Evolutionary conservation across 768 basidiomycete genomes (phyloP).

Genomic region (Boletellus sp.): DNA sequence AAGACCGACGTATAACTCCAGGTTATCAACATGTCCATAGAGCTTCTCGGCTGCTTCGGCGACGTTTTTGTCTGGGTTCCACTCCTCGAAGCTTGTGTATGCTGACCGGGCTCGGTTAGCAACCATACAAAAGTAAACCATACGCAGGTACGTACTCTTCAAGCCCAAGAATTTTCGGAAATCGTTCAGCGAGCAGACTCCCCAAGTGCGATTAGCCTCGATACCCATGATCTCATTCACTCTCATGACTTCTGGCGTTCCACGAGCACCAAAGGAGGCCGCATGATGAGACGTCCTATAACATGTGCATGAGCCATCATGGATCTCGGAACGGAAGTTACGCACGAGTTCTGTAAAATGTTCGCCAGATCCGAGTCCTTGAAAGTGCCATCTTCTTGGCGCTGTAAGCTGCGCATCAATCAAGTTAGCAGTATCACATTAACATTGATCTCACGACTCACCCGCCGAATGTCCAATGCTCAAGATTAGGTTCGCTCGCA

Average conservation of each 20-base stretch:
- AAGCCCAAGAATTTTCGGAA: slow-evolving; percentile 80
- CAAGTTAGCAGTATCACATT: slow-evolving; percentile 1
- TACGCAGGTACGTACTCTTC: slow-evolving; percentile 47
- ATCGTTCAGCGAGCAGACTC: slow-evolving; percentile 79
- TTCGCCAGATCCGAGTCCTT: slow-evolving; percentile 68
- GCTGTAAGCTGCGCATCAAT: slow-evolving; percentile 44
- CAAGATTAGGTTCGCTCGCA: slow-evolving; percentile 41
- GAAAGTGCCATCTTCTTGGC: slow-evolving; percentile 57
- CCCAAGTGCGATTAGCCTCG: slow-evolving; percentile 71
- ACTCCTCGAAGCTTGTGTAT: slow-evolving; percentile 69
- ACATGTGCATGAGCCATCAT: neutral
- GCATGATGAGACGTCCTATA: slow-evolving; percentile 68
- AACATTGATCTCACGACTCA: slow-evolving; percentile 25
- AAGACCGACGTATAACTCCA: slow-evolving; percentile 79
- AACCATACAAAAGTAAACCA: neutral
- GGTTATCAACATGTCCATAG: slow-evolving; percentile 69
- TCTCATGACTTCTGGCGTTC: slow-evolving; percentile 72
- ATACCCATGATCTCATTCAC: slow-evolving; percentile 85
- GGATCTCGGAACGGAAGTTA: slow-evolving; percentile 3
- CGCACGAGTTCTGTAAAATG: slow-evolving; percentile 65
- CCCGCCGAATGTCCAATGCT: slow-evolving; percentile 67
- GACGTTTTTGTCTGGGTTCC: slow-evolving; percentile 73
- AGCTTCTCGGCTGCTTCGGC: slow-evolving; percentile 71
- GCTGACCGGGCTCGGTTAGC: slow-evolving; percentile 36
- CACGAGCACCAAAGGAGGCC: slow-evolving; percentile 69